These are phyloP conservation scores for Kodamaea neixiangensis DNA, from an alignment of 805 yeast species.

Conservation along the genomic window DNA sequence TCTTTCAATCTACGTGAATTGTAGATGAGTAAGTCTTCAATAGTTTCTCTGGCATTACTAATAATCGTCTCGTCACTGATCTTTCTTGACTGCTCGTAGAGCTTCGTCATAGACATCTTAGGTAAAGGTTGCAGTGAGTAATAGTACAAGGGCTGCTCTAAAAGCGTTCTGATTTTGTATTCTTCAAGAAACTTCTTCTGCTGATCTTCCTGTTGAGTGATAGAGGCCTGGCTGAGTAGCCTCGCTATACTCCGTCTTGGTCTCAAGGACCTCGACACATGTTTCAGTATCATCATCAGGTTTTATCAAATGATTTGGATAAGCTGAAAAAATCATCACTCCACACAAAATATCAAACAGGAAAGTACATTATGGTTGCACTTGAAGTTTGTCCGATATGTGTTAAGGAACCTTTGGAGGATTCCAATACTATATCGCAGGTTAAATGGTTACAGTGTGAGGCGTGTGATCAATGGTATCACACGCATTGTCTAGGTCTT, in stretches of 20 bases:
- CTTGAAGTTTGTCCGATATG: conserved; percentile 8
- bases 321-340: neutral
- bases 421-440: conserved; percentile 5
- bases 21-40: conserved; percentile 55
- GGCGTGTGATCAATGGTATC: conserved; percentile 56
- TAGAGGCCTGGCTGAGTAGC: neutral
- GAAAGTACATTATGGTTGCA: conserved; percentile 2
- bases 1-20: conserved; percentile 73
- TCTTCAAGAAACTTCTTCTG: conserved; percentile 50
- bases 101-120: conserved; percentile 50
- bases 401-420: conserved; percentile 4
- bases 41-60: conserved; percentile 54
- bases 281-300: neutral
- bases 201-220: conserved; percentile 4
- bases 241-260: neutral
- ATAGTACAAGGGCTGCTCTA: conserved; percentile 59
- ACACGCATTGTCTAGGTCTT: conserved; percentile 48
- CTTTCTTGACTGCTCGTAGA: conserved; percentile 43
- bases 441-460: conserved; percentile 59
- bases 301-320: neutral
- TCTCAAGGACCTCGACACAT: neutral
- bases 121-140: conserved; percentile 56
- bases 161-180: conserved; percentile 56
- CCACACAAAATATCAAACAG: neutral
- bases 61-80: conserved; percentile 41